Evolutionary conservation across 257 asterid species (phyloP), one percentile per base, ranked within the genome.

Genomic region (Anisodus acutangulus): DNA sequence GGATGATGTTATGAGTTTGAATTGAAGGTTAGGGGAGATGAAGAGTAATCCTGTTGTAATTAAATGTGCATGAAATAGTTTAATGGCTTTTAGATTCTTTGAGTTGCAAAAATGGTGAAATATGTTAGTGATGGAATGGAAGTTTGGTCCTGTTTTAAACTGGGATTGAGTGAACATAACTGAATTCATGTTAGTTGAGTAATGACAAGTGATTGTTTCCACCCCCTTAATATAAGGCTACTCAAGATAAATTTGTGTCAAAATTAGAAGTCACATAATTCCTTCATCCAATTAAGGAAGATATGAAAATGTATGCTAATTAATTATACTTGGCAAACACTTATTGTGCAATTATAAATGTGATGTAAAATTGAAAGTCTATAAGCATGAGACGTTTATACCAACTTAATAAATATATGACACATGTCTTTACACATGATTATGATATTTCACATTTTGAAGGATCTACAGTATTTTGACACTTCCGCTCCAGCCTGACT

Each of bases 1-100:
- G 86, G 90, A 93, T 4, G 97, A 47, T 5, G 83, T 62, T n/a
- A 90, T 76, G 53, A 94, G 85, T 83, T 92, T 84, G 81, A 93
- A 85, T 84, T 93, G 97, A 84, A 92, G 94, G 37, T 87, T 92
- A 2, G 85, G 57, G 39, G 85, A 66, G 80, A 82, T 31, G 7
- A 59, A 67, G 67, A 82, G 3, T 31, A 82, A 58, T 39, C 85
- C 85, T 51, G 69, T 82, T 67, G 31, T 82, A 37, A 82, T 35
- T 72, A 82, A 19, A 53, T 82, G 85, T 49, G 57, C 68, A 68
- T 82, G 80, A 68, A 82, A 66, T 37, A 72, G 69, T 72, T 35
- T 82, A 82, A 68, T 53, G 49, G 62, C 67, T 68, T 64, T 82
- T 15, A 82, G 85, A 82, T 82, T 68, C 68, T 68, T 82, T 22